Evolutionary conservation across 1,284 basidiomycete species (phyloP), one percentile per base, ranked within the genome.

Genomic region (Mycena sp.): DNA sequence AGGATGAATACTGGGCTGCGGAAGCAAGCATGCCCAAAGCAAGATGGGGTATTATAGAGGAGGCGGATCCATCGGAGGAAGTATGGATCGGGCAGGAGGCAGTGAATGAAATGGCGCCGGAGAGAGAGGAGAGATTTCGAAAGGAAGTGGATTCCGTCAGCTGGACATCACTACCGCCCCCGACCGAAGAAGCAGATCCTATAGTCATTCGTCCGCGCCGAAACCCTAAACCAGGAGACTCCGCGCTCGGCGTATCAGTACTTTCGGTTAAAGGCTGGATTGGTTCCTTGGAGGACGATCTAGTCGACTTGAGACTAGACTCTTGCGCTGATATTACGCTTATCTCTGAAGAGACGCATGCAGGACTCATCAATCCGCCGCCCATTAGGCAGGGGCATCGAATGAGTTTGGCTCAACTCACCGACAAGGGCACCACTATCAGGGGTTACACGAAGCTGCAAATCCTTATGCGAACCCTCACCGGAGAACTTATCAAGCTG

Each of bases 291-390:
- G 38, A 57, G 2, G 34, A 50, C 16, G 9, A 25, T 6, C 7
- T 2, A 9, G 63, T 74, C 20, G 65, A 74, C 59, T 38, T 75
- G 2, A 66, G 69, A 7, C 25, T 76, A 0, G 76, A 77, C 41
- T 74, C 75, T 2, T 61, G 76, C 1, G 75, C 76, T 0, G 73
- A 76, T 55, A 69, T 77, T 13, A 70, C 71, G 2, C 56, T 77
- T 1, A 63, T 77, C 1, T 74, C 71, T 0, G 65, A 75, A 48
- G 65, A 70, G 4, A 71, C 18, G 34, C 74, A 66, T 25, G 3
- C n/a, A 0, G 7, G 5, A 1, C 46, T 74, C 4, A n/a, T n/a
- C 11, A 18, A 46, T 39, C 18, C 34, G 16, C 46, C 56, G 1
- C 64, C 65, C 3, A 60, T 61, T 6, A 52, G 52, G 25, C 14